A percentile compares a stretch with the other conserved stretches of the same genome.
phyloP scores from a whole-genome alignment of 108 stramenopile genomes.

The Tribonema minus region DNA sequence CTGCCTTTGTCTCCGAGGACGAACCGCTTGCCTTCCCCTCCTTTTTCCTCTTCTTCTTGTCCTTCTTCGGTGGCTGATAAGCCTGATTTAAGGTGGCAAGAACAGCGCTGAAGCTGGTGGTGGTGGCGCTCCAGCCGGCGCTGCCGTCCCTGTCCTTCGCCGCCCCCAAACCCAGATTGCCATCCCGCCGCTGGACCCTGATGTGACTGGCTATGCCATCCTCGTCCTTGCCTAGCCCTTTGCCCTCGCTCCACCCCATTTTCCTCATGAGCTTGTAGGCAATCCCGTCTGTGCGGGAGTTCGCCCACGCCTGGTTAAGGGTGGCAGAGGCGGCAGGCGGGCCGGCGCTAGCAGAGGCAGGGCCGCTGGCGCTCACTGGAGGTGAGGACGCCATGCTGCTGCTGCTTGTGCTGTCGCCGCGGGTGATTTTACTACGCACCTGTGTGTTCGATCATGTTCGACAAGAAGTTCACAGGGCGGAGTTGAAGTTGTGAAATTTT shows the following conservation, averaged over 20 bases:
- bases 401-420: too few species aligned
- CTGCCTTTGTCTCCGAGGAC: neutral
- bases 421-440: too few species aligned
- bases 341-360: too few species aligned
- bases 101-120: constrained; percentile 47
- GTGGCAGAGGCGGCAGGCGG: too few species aligned
- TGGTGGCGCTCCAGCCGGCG: constrained; percentile 47
- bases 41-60: constrained; percentile 45
- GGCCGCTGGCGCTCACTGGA: too few species aligned
- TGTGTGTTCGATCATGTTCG: too few species aligned
- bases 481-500: too few species aligned
- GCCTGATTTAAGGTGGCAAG: constrained; percentile 44
- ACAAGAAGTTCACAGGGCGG: too few species aligned
- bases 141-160: constrained; percentile 44
- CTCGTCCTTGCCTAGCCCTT: constrained; percentile 61
- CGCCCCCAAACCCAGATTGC: constrained; percentile 53
- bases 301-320: constrained; percentile 37
- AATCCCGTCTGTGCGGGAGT: constrained; percentile 21
- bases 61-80: constrained; percentile 26
- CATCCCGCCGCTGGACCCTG: constrained; percentile 50
- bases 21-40: neutral
- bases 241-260: constrained; percentile 66
- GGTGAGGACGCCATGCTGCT: too few species aligned
- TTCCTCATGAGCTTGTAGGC: constrained; percentile 52
- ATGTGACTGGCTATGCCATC: constrained; percentile 57